Percentiles rank a stretch among this genome's conserved stretches.
Conservation (phyloP, 768 basidiomycete species). For the Suillus hirtellus region DNA sequence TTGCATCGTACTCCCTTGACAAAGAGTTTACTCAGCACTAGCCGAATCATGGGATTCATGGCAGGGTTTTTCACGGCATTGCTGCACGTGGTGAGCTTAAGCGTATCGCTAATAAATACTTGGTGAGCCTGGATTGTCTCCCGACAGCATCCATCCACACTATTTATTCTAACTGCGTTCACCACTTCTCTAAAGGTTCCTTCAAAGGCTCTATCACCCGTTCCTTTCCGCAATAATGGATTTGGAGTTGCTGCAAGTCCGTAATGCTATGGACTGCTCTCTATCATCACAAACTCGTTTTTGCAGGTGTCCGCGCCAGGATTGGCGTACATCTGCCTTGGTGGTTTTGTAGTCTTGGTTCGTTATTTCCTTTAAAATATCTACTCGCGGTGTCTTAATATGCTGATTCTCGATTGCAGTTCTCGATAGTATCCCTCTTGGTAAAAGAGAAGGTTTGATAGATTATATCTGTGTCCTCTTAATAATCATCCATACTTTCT, state of each 20-base stretch:
- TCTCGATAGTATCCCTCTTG: slow-evolving; percentile 80
- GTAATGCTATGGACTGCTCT: slow-evolving; percentile 13
- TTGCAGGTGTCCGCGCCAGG: slow-evolving; percentile 52
- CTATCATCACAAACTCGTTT: slow-evolving; percentile 24
- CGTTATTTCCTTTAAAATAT: slow-evolving; percentile 13
- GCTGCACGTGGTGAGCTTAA: background rate
- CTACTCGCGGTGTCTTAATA: background rate
- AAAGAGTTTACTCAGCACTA: no score
- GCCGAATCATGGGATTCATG: background rate
- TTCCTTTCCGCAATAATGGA: slow-evolving; percentile 15
- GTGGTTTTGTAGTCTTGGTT: slow-evolving; percentile 54
- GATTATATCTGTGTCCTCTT: slow-evolving; percentile 8
- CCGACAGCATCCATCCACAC: background rate
- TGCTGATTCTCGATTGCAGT: slow-evolving; percentile 42
- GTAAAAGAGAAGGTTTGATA: slow-evolving; percentile 73
- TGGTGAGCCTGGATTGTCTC: background rate
- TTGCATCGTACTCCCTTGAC: no score
- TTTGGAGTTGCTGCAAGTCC: slow-evolving; percentile 26
- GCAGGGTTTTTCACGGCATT: background rate
- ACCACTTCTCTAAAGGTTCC: background rate
- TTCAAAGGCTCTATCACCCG: background rate
- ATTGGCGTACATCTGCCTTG: slow-evolving; percentile 63
- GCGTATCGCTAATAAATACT: background rate
- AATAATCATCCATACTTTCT: background rate
- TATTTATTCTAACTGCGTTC: background rate